These are phyloP conservation scores for Stramenopiles sp. DNA, from an alignment of 352 stramenopile species.

Conservation along the genomic window DNA sequence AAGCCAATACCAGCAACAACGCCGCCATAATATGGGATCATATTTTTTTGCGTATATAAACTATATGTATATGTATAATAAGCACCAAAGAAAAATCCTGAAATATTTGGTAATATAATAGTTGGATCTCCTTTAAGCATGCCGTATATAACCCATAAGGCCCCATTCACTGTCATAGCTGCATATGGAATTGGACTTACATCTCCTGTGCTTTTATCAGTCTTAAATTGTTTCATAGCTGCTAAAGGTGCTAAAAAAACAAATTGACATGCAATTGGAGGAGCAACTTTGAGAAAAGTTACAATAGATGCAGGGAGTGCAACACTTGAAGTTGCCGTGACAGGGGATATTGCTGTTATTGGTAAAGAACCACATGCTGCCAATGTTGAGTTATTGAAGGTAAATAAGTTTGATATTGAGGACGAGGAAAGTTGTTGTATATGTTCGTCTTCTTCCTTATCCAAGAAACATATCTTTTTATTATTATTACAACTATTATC, in stretches of 20 bases:
- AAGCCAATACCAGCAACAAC: background rate
- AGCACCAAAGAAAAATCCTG: background rate
- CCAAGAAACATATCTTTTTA: too few species aligned
- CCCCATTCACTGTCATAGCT: background rate
- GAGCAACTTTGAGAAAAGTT: background rate
- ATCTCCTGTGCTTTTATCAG: background rate
- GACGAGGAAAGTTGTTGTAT: too few species aligned
- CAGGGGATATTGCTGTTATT: background rate
- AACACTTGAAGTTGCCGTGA: background rate
- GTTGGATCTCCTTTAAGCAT: background rate
- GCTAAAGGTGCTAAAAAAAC: background rate
- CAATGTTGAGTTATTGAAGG: too few species aligned
- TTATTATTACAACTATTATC: too few species aligned
- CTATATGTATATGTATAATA: background rate
- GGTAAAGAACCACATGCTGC: background rate
- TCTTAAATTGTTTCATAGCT: slow-evolving; percentile 3
- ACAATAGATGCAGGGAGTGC: background rate
- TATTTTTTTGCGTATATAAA: background rate
- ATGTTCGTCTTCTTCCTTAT: too few species aligned
- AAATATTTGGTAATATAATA: background rate
- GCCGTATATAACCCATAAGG: background rate
- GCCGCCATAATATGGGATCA: background rate
- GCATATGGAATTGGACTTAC: slow-evolving; percentile 4
- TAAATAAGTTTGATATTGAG: too few species aligned
- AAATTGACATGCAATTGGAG: background rate